Evolutionary conservation across 192 early-diverging fungal genomes (phyloP), one percentile per base, ranked within the genome.

Genomic region (Coemansia sp.): DNA sequence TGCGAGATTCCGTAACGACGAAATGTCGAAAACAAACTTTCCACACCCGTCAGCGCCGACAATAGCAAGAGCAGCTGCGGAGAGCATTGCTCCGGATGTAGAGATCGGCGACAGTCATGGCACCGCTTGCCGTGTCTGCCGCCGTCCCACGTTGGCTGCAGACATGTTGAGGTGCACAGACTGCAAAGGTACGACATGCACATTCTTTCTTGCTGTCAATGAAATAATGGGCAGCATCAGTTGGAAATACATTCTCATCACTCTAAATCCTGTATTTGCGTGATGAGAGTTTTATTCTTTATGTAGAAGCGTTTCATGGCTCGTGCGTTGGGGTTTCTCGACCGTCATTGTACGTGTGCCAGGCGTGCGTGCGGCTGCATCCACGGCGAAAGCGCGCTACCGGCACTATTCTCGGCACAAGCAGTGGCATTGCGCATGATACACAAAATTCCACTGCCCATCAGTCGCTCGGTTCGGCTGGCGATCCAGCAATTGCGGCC

Each of bases 11-110:
- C 41, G 41, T 10, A 43, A 43, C 41, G 41, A 43, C 41, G 41
- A 43, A 39, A 79, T 79, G 76, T 56, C 76, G 38, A 73, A 73
- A 27, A 73, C 76, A 58, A 65, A 65, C 45, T 79, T 79, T 68
- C 76, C 76, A 63, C 76, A 79, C 47, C 76, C 76, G 39, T 79
- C 76, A 19, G 76, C 76, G 8, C 76, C 76, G 37, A 73, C 76
- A 67, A 79, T 79, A 79, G 52, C 67, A 52, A 57, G 35, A 6
- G 17, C 12, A 19, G 17, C 17, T 17, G n/a, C 12, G 41, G 41
- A 15, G 12, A 15, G 41, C 62, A 41, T 61, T 35, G 32, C 58
- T 29, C 6, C 47, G n/a, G 47, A 17, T 17, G 47, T 17, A 19
- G n/a, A 49, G 52, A 17, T 29, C 48, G n/a, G 24, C 24, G 19